Evolutionary conservation across 2,329 filamentous ascomycete species (phyloP), one percentile per base, ranked within the genome.

Genomic region (Exophiala xenobiotica): DNA sequence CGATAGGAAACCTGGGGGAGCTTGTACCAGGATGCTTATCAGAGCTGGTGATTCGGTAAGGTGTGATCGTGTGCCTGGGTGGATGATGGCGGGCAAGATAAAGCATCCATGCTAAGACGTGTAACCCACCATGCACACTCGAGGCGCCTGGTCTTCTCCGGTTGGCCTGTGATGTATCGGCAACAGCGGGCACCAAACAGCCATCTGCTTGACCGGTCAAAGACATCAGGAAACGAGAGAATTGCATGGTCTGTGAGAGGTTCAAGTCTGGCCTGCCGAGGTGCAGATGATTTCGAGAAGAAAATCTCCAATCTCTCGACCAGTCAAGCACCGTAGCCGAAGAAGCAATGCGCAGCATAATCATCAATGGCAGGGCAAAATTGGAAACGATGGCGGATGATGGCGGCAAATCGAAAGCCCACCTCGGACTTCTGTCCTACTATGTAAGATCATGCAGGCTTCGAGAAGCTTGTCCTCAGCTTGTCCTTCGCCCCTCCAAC

Each of bases 61-160:
- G 29, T 24, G 8, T 37, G 47, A 39, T 50, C 47, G 47, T 50
- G 47, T 50, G 47, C 47, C 47, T 49, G 19, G 12, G 14, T 23
- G 26, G 14, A n/a, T n/a, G 8, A 39, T 22, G 40, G 23, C 7
- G 47, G 44, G 43, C 43, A 50, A 39, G 20, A 12, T 22, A 16
- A 33, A 9, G 29, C 5, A 33, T 12, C 29, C 29, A 11, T 33
- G 29, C 5, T 33, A 33, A 12, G 11, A 14, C n/a, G n/a, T n/a
- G n/a, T n/a, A n/a, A n/a, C n/a, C n/a, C n/a, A n/a, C n/a, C n/a
- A n/a, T n/a, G n/a, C n/a, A n/a, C n/a, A n/a, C n/a, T n/a, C n/a
- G n/a, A n/a, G n/a, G 29, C 16, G 29, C 16, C 12, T 6, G 9
- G 29, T 33, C 29, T 14, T 12, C 29, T 8, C 29, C 29, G 16